phyloP scores from a whole-genome alignment of 352 stramenopile species.

The Phytophthora hibernalis region DNA sequence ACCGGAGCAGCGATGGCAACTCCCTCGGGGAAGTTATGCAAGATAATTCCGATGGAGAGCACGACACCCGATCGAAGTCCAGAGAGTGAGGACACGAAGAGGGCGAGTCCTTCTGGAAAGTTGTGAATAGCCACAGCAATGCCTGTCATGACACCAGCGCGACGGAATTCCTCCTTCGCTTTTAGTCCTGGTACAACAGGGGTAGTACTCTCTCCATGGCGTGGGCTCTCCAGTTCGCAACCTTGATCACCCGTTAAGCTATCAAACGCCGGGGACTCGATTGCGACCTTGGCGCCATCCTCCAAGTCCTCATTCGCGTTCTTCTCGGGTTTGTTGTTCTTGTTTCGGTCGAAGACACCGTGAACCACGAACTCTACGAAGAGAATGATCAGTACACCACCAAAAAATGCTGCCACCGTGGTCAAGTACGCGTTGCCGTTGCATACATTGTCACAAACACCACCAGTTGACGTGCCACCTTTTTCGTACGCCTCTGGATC shows the following conservation, averaged over 20 bases:
- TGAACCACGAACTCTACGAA: conserved; percentile 75
- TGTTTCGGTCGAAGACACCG: conserved; percentile 43
- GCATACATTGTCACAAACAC: conserved; percentile 68
- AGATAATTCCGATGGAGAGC: conserved; percentile 95
- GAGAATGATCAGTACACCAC: conserved; percentile 67
- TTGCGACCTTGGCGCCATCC: not conserved
- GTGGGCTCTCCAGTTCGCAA: not conserved
- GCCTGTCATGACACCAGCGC: conserved; percentile 92
- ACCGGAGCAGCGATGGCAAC: conserved; percentile 95
- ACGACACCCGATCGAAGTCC: conserved; percentile 91
- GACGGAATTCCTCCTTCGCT: conserved; percentile 64
- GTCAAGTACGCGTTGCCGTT: conserved; percentile 67
- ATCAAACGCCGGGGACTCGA: not conserved
- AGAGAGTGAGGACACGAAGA: conserved; percentile 93
- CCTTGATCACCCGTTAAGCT: not conserved
- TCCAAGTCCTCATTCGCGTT: conserved; percentile 1
- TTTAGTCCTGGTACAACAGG: conserved; percentile 12
- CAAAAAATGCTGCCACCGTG: conserved; percentile 60
- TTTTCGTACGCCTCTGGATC: conserved; percentile 77
- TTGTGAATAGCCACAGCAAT: conserved; percentile 98
- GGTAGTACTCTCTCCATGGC: not conserved
- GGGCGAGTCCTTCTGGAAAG: conserved; percentile 96
- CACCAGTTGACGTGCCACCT: conserved; percentile 40
- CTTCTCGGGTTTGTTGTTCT: conserved; percentile 21
- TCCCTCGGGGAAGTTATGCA: conserved; percentile 98